phyloP scores from a whole-genome alignment of 768 basidiomycete species.

The Pholiota molesta region DNA sequence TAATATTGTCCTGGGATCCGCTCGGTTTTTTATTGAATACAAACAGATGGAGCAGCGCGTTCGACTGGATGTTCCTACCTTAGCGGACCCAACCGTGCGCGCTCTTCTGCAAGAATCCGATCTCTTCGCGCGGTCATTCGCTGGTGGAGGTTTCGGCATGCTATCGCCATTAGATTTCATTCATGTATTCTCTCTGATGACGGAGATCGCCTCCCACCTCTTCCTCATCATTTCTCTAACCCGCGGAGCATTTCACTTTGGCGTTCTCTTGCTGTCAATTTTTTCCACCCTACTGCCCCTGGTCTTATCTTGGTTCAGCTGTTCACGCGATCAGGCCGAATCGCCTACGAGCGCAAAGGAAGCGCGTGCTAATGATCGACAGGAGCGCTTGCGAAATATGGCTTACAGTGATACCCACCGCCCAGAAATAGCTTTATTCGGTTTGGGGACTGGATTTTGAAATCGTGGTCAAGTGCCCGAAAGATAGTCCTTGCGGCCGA shows the following conservation, averaged over 20 bases:
- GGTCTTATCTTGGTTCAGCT: slow-evolving; percentile 53
- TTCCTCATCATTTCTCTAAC: slow-evolving; percentile 70
- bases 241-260: slow-evolving; percentile 53
- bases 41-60: slow-evolving; percentile 79
- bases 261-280: slow-evolving; percentile 62
- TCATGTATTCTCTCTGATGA: slow-evolving; percentile 68
- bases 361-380: slow-evolving; percentile 65
- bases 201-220: slow-evolving; percentile 75
- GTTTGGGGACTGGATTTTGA: slow-evolving; percentile 85
- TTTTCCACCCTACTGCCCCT: slow-evolving; percentile 64
- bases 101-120: slow-evolving; percentile 88
- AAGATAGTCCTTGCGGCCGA: slow-evolving; percentile 62
- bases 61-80: slow-evolving; percentile 76
- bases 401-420: slow-evolving; percentile 77
- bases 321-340: slow-evolving; percentile 44
- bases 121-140: slow-evolving; percentile 81
- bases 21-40: slow-evolving; percentile 75
- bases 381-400: slow-evolving; percentile 74
- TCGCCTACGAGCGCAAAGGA: slow-evolving; percentile 54
- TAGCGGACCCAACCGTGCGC: slow-evolving; percentile 71
- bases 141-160: slow-evolving; percentile 75
- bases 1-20: slow-evolving; percentile 70
- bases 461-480: slow-evolving; percentile 72
- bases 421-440: slow-evolving; percentile 83
- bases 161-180: slow-evolving; percentile 82